Conservation (phyloP, 768 basidiomycete genomes). For the Amanita muscaria region DNA sequence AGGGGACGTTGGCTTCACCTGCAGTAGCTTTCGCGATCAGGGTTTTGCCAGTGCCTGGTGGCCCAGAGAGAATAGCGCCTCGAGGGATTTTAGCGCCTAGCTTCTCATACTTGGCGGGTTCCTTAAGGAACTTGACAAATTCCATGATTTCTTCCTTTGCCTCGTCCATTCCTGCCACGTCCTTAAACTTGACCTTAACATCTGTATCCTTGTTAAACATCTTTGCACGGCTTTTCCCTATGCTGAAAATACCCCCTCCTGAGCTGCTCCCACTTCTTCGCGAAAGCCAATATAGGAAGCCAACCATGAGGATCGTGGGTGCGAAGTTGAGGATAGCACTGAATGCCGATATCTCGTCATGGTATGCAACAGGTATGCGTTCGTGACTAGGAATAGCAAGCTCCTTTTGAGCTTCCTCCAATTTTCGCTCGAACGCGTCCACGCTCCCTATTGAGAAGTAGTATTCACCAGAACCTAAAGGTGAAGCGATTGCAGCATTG, state of each 20-base stretch:
- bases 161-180: slow-evolving; percentile 99
- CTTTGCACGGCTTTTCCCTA: slow-evolving; percentile 91
- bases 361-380: slow-evolving; percentile 94
- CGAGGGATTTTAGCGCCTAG: slow-evolving; percentile 97
- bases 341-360: slow-evolving; percentile 84
- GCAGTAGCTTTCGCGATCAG: slow-evolving; percentile 97
- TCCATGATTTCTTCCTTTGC: slow-evolving; percentile 99
- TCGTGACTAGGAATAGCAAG: slow-evolving; percentile 87
- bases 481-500: slow-evolving; percentile 65
- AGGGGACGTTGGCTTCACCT: slow-evolving; percentile 95
- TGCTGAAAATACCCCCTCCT: slow-evolving; percentile 89
- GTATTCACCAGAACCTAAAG: slow-evolving; percentile 54
- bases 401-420: slow-evolving; percentile 89
- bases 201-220: slow-evolving; percentile 97
- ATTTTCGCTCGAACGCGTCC: slow-evolving; percentile 90
- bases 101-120: slow-evolving; percentile 89
- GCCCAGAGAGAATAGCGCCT: slow-evolving; percentile 89
- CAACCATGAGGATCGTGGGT: slow-evolving; percentile 88
- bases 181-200: slow-evolving; percentile 87
- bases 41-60: slow-evolving; percentile 98
- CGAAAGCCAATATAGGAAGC: slow-evolving; percentile 84
- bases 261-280: slow-evolving; percentile 58
- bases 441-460: slow-evolving; percentile 97
- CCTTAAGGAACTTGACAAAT: slow-evolving; percentile 97
- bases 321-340: slow-evolving; percentile 83